phyloP scores from a whole-genome alignment of 768 basidiomycete species.

The Termitomyces sp. region DNA sequence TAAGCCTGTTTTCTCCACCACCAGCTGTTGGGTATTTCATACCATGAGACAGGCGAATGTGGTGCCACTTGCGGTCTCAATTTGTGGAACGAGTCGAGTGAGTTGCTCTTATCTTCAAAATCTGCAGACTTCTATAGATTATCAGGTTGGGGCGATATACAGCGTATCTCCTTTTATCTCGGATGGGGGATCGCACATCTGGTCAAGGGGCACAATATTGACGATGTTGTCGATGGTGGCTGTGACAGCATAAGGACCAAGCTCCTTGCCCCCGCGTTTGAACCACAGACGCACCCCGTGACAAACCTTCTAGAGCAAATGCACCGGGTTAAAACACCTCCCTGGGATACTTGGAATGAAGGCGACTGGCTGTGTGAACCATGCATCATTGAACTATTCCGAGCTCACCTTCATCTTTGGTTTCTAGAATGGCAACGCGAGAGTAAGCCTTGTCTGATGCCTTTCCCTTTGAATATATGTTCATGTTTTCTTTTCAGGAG shows the following conservation, averaged over 20 bases:
- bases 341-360: slow-evolving; percentile 21
- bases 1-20: slow-evolving; percentile 1
- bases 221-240: not conserved
- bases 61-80: slow-evolving; percentile 9
- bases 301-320: slow-evolving; percentile 9
- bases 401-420: slow-evolving; percentile 25
- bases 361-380: slow-evolving; percentile 28
- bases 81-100: slow-evolving; percentile 17
- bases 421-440: slow-evolving; percentile 17
- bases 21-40: not conserved
- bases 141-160: slow-evolving; percentile 17
- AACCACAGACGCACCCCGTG: not conserved
- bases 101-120: not conserved
- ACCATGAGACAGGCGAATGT: slow-evolving; percentile 15
- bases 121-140: not conserved
- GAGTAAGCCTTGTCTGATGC: slow-evolving; percentile 10
- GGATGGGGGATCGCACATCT: not conserved
- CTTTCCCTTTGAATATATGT: not conserved
- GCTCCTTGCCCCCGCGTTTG: not conserved
- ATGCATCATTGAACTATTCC: slow-evolving; percentile 24
- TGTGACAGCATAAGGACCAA: not conserved
- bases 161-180: slow-evolving; percentile 2
- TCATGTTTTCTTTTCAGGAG: slow-evolving; percentile 3
- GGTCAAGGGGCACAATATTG: not conserved
- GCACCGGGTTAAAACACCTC: slow-evolving; percentile 8